These are phyloP conservation scores for Fusarium sp. DNA, from an alignment of 2,329 filamentous ascomycete genomes.

Conservation along the genomic window DNA sequence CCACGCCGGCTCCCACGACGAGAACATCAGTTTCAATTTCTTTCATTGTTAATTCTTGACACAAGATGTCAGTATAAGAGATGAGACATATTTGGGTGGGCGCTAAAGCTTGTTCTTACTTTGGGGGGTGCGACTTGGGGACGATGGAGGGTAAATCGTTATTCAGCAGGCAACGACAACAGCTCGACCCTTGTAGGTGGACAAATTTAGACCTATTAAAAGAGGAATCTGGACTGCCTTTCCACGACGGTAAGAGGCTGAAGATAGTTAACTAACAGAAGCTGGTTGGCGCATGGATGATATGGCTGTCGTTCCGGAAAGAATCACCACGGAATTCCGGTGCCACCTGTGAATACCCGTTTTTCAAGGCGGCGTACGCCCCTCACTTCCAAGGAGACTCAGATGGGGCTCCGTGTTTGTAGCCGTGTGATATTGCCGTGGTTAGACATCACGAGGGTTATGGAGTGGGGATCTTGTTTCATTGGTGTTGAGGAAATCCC, in stretches of 20 bases:
- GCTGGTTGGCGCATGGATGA: neutral
- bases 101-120: neutral
- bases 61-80: neutral
- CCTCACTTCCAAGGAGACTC: neutral
- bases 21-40: conserved; percentile 23
- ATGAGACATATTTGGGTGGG: neutral
- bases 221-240: neutral
- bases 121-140: neutral
- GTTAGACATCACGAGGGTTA: neutral
- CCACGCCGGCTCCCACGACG: conserved; percentile 20
- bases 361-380: neutral
- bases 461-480: neutral
- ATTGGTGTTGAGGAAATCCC: neutral
- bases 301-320: neutral
- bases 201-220: neutral
- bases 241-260: neutral
- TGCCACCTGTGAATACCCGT: neutral
- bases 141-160: neutral
- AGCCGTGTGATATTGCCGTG: neutral
- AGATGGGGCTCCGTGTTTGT: neutral
- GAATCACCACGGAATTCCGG: neutral
- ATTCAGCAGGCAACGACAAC: neutral
- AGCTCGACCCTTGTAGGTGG: neutral
- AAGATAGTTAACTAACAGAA: neutral
- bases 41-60: neutral